Base-by-base conservation (phyloP, 2,329 filamentous ascomycete genomes). In the Monosporascus sp. region DNA sequence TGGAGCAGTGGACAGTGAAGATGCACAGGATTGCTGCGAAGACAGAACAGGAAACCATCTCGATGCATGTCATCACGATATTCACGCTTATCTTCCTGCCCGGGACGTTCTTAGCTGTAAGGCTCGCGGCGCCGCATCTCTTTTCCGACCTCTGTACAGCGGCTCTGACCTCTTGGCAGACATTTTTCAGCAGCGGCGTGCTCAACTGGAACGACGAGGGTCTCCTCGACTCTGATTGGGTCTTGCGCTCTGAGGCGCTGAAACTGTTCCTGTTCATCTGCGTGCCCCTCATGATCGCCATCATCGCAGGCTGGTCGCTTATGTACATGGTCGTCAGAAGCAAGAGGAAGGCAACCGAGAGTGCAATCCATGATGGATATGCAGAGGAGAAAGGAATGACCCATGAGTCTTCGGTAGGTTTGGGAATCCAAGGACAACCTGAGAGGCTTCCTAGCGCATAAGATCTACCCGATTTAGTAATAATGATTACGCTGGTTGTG, bases 11-110 rank as follows among this genome's bases (percentile, higher is more conserved):
- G 50, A 61, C 72, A 8, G 71, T 73, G 55, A 73, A 78, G 57
- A 79, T 77, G 58, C 75, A 79, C 58, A 73, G 72, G 50, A 79
- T 81, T n/a, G 78, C 79, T 0, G 62, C 74, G 20, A 76, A 79
- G 45, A 77, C 74, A 14, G 76, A 78, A 26, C 74, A 79, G 52
- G 60, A 68, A 44, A 68, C 65, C 0, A 57, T 63, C 6, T 67
- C 67, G 2, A 68, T 69, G 65, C 64, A 67, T 22, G 57, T 65
- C 17, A 68, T 69, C 22, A 69, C 65, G 0, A 55, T 64, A 20
- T 58, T 68, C 7, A 65, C 65, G 7, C 58, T 69, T 16, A 58
- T 65, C 1, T 67, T 68, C 37, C 57, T 69, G 5, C 66, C 66
- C 9, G 64, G 60, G 0, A 68, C 65, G 5, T 68, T 68, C 43